Evolutionary conservation across 2,329 filamentous ascomycete genomes (phyloP).

Genomic region (Claviceps maximensis): DNA sequence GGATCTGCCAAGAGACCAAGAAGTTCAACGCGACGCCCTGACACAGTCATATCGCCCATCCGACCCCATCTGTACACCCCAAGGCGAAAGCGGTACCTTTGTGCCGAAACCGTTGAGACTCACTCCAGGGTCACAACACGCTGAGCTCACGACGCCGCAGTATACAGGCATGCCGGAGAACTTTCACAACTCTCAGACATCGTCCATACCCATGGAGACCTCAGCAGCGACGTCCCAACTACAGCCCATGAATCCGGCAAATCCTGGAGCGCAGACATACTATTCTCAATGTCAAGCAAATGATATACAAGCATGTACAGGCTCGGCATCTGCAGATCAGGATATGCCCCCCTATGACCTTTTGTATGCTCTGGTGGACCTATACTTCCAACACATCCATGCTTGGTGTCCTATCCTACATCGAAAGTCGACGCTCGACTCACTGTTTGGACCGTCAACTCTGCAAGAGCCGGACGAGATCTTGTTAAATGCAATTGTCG

Average conservation of each 20-base stretch:
- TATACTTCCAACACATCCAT: slow-evolving; percentile 71
- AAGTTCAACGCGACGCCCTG: slow-evolving; percentile 35
- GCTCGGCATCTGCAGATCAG: slow-evolving; percentile 31
- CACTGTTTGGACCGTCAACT: slow-evolving; percentile 63
- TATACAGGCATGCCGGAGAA: slow-evolving; percentile 35
- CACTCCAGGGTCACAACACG: slow-evolving; percentile 29
- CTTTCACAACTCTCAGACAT: slow-evolving; percentile 33
- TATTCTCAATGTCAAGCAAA: slow-evolving; percentile 16
- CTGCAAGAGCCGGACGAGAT: slow-evolving; percentile 73
- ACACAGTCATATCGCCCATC: slow-evolving; percentile 33
- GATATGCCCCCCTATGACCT: slow-evolving; percentile 65
- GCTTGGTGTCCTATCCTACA: slow-evolving; percentile 87
- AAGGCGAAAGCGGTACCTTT: slow-evolving; percentile 47
- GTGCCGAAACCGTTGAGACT: slow-evolving; percentile 45
- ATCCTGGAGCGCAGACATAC: slow-evolving; percentile 34
- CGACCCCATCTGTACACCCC: slow-evolving; percentile 36
- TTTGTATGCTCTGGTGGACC: slow-evolving; percentile 57
- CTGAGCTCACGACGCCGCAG: slow-evolving; percentile 37
- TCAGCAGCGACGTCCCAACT: slow-evolving; percentile 25
- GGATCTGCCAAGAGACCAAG: slow-evolving; percentile 41
- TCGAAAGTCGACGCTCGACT: slow-evolving; percentile 66
- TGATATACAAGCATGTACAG: background rate
- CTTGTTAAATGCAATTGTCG: slow-evolving; percentile 76
- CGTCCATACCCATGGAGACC: slow-evolving; percentile 16
- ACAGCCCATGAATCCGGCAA: slow-evolving; percentile 23